Evolutionary conservation across 345 rosid genomes (phyloP), one percentile per base, ranked within the genome.

Genomic region (Turnera subulata): DNA sequence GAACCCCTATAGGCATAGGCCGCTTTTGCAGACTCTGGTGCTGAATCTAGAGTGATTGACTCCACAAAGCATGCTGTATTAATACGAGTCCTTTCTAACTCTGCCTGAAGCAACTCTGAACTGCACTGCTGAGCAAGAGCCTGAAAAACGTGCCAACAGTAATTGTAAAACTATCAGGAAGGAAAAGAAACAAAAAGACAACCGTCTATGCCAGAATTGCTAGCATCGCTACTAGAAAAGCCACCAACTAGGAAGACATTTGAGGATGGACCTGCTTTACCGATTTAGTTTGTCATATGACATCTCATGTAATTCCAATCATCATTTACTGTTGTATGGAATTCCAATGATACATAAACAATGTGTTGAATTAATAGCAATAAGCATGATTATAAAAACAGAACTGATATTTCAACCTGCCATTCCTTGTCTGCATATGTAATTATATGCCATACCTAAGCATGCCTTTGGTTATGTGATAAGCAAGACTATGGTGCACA

Each of bases 11-110:
- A 78, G 55, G 81, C 59, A 51, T 83, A 77, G 0, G 88, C 81
- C 40, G 84, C 78, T 81, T 75, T 89, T 15, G 89, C 91, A n/a
- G 80, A 65, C 58, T 80, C 79, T 20, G 84, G 89, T 52, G 73
- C 83, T 0, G 82, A 59, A 46, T 89, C 94, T 68, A 83, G 55
- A 14, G 92, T 76, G 12, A 78, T 73, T 0, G 97, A 78, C 74
- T 85, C 94, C 3, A 71, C 79, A 38, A 93, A 93, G 73, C 99
- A 93, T 59, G 97, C 97, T 6, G 88, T 79, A 67, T 93, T 93
- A 29, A 87, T 66, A n/a, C 91, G 91, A 33, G 99, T 89, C 61
- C 91, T 87, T 78, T 89, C 97, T 8, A 93, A 76, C 75, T 93
- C 99, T 46, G 71, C 23, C 71, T 85, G 96, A 33, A 93, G 86